These are phyloP conservation scores for Trichophyton rubrum DNA, from an alignment of 2,329 filamentous ascomycete species.

Conservation along the genomic window DNA sequence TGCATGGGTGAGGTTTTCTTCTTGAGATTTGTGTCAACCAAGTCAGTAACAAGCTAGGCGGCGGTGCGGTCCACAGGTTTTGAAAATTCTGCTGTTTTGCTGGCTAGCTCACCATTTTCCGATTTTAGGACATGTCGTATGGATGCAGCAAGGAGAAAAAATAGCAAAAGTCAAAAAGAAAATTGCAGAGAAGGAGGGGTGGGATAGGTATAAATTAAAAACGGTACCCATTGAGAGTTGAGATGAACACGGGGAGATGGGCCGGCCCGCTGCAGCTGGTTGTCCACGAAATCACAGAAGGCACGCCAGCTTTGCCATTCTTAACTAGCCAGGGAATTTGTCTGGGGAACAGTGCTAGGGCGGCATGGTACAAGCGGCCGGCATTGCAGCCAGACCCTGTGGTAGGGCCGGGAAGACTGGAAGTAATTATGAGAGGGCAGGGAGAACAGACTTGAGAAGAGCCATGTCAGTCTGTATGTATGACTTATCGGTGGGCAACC, in stretches of 20 bases:
- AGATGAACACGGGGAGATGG: conserved; percentile 20
- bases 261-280: conserved; percentile 33
- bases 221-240: neutral
- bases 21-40: conserved; percentile 23
- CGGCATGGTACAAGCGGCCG: conserved; percentile 1
- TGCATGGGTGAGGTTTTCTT: conserved; percentile 26
- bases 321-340: conserved; percentile 13
- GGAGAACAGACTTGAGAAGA: neutral
- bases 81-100: conserved; percentile 1
- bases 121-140: conserved; percentile 3
- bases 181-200: no score
- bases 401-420: conserved; percentile 1
- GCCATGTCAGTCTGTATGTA: neutral
- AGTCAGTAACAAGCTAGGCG: neutral
- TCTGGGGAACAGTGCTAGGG: conserved; percentile 9
- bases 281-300: conserved; percentile 11
- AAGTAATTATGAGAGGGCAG: conserved; percentile 1
- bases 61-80: neutral
- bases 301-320: conserved; percentile 1
- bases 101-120: neutral
- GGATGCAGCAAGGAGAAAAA: conserved; percentile 3
- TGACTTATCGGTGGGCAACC: neutral
- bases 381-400: conserved; percentile 3
- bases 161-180: conserved; percentile 3
- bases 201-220: conserved; percentile 3